A percentile compares a stretch with the other conserved stretches of the same genome.
These are phyloP conservation scores for Gaultheria prostrata DNA, from an alignment of 148 eudicot genomes.

Conservation along the genomic window DNA sequence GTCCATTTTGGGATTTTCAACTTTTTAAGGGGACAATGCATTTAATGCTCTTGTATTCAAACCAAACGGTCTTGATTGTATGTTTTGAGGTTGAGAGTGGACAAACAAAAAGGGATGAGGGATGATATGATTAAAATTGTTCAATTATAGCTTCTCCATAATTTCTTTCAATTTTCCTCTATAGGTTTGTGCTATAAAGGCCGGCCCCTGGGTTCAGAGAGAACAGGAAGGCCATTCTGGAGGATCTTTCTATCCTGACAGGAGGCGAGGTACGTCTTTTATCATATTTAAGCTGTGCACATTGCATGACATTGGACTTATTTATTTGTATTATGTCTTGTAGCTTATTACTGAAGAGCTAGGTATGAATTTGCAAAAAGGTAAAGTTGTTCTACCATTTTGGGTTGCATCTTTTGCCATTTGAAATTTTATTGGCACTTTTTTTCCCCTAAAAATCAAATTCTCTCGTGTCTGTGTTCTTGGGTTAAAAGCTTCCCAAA, in stretches of 20 bases:
- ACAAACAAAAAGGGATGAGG: not conserved
- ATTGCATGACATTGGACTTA: not conserved
- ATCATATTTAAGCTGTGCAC: not conserved
- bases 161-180: not conserved
- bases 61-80: not conserved
- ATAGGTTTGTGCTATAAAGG: constrained; percentile 89
- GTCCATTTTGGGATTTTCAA: not conserved
- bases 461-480: not conserved
- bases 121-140: not conserved
- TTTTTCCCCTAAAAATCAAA: not conserved
- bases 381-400: constrained; percentile 26
- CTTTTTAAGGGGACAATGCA: not conserved
- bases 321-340: not conserved
- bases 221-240: constrained; percentile 72
- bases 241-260: constrained; percentile 81
- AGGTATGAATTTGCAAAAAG: constrained; percentile 91
- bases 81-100: not conserved
- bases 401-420: not conserved
- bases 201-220: constrained; percentile 98
- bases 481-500: not conserved
- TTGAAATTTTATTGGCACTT: not conserved
- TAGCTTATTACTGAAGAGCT: constrained; percentile 91
- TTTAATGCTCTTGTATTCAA: not conserved
- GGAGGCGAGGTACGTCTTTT: constrained; percentile 64
- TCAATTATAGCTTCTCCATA: not conserved